These are phyloP conservation scores for Aspergillus indologenus DNA, from an alignment of 495 filamentous ascomycete species.

Conservation along the genomic window DNA sequence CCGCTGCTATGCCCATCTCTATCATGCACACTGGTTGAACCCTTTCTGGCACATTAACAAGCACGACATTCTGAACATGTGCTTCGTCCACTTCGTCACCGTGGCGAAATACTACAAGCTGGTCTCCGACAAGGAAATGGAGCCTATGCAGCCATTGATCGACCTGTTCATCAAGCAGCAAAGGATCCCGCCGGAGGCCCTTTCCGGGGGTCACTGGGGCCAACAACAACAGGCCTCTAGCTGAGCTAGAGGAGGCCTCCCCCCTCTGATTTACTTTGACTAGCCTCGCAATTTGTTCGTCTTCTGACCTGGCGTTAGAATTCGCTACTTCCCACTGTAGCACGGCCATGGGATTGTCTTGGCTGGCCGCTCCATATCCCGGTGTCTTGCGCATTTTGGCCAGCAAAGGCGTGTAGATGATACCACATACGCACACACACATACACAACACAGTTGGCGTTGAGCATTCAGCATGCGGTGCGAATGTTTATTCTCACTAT, in stretches of 20 bases:
- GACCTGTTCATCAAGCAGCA: constrained; percentile 85
- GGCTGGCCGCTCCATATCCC: constrained; percentile 9
- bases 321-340: constrained; percentile 1
- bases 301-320: constrained; percentile 43
- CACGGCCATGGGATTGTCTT: constrained; percentile 4
- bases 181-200: constrained; percentile 69
- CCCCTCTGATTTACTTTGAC: constrained; percentile 18
- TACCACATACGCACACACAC: constrained; percentile 16
- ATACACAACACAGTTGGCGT: constrained; percentile 19
- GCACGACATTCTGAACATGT: constrained; percentile 87
- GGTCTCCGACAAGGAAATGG: constrained; percentile 76
- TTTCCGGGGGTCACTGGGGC: constrained; percentile 48
- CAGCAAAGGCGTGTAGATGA: constrained; percentile 23
- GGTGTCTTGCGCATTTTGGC: neutral
- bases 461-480: constrained; percentile 47
- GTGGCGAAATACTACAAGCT: constrained; percentile 82
- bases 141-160: constrained; percentile 91
- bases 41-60: constrained; percentile 81
- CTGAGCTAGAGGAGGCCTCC: constrained; percentile 33
- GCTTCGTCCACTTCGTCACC: constrained; percentile 89
- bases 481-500: constrained; percentile 33
- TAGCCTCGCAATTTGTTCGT: constrained; percentile 19
- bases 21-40: constrained; percentile 78
- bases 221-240: constrained; percentile 38
- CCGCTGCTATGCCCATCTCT: constrained; percentile 89